phyloP scores from a whole-genome alignment of 148 eudicot species.

The Vaccinium macrocarpon region DNA sequence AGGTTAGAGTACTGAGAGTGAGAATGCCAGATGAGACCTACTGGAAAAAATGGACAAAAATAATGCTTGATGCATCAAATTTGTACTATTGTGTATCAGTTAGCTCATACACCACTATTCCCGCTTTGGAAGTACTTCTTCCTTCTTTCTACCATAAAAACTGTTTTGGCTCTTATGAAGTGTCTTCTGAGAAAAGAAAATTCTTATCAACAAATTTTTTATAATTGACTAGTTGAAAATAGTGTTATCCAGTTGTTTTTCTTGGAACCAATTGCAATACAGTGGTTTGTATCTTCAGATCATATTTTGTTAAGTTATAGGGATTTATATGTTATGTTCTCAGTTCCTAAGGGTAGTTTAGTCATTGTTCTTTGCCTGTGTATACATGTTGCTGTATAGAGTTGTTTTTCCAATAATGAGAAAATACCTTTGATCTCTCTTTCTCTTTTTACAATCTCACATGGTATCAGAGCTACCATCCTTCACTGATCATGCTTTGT shows the following conservation, averaged over 20 bases:
- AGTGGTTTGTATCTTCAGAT: constrained; percentile 1
- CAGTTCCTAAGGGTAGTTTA: no score
- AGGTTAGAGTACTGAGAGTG: background rate
- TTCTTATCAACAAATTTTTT: background rate
- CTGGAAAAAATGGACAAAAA: background rate
- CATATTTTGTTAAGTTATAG: no score
- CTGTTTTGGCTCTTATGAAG: background rate
- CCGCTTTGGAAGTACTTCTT: background rate
- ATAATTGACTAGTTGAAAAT: background rate
- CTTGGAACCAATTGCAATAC: background rate
- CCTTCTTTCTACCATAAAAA: no score
- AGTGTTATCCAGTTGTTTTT: background rate
- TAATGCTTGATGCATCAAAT: background rate
- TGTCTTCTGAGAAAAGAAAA: background rate
- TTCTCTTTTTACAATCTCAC: no score
- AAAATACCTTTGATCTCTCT: no score
- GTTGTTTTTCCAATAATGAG: no score
- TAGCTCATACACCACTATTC: background rate
- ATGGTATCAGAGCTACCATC: no score
- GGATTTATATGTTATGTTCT: no score
- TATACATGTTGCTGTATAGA: no score
- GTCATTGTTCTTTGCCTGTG: no score
- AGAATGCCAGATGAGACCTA: background rate
- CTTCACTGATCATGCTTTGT: no score
- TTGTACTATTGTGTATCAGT: background rate